These are phyloP conservation scores for Lactarius pseudohatsudake DNA, from an alignment of 768 basidiomycete genomes.

Conservation along the genomic window DNA sequence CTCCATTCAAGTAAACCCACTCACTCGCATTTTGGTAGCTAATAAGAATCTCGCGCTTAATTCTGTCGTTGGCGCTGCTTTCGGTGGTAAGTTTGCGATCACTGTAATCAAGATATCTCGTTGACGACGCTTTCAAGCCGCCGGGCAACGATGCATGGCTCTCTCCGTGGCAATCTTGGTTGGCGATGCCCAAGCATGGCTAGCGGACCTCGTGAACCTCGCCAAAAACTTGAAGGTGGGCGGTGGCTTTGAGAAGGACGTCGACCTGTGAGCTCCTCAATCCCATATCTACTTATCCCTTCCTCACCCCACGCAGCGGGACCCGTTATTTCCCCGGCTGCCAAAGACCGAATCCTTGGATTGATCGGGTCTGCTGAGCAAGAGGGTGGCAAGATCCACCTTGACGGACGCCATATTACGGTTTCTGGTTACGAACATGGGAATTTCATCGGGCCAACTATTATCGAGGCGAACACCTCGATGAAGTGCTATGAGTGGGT, in stretches of 20 bases:
- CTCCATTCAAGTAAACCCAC: neutral
- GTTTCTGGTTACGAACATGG: slow-evolving; percentile 80
- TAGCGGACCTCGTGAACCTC: slow-evolving; percentile 82
- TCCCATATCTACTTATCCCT: slow-evolving; percentile 6
- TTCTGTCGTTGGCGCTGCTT: slow-evolving; percentile 90
- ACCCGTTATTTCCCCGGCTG: slow-evolving; percentile 80
- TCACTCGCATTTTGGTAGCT: slow-evolving; percentile 44
- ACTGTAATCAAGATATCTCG: slow-evolving; percentile 28
- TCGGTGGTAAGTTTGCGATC: slow-evolving; percentile 59
- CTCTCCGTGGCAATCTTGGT: slow-evolving; percentile 88
- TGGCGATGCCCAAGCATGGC: slow-evolving; percentile 75
- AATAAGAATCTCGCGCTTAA: slow-evolving; percentile 92
- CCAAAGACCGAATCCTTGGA: slow-evolving; percentile 72
- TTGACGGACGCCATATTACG: slow-evolving; percentile 75
- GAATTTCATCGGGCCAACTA: slow-evolving; percentile 93
- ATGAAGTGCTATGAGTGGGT: slow-evolving; percentile 88
- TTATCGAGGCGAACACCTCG: slow-evolving; percentile 76
- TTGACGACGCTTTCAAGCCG: slow-evolving; percentile 51
- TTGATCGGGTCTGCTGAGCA: slow-evolving; percentile 72
- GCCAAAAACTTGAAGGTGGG: slow-evolving; percentile 77
- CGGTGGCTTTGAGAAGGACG: slow-evolving; percentile 85
- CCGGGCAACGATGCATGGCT: slow-evolving; percentile 98
- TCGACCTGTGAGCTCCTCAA: slow-evolving; percentile 68
- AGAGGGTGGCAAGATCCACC: slow-evolving; percentile 82
- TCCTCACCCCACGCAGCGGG: slow-evolving; percentile 44